These are phyloP conservation scores for Nymphaea thermarum DNA, from an alignment of 164 flowering plant genomes.

Conservation along the genomic window DNA sequence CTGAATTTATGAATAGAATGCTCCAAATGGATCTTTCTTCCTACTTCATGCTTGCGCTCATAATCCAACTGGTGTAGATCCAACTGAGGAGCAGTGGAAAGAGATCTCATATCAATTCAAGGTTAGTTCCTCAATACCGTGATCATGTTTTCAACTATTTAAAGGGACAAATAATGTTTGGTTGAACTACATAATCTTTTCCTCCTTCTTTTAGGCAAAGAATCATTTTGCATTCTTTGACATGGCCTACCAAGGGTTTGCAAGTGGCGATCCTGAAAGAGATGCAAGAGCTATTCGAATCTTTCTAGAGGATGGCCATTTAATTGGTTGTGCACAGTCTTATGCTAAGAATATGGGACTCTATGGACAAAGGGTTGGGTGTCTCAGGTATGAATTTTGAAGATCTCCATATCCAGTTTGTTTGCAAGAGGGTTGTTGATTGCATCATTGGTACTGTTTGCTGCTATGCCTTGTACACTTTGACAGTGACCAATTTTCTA, in stretches of 20 bases:
- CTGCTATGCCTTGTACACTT: no score
- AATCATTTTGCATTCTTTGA: slow-evolving; percentile 92
- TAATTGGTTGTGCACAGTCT: slow-evolving; percentile 83
- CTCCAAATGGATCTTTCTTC: slow-evolving; percentile 91
- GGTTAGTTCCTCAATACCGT: slow-evolving; percentile 19
- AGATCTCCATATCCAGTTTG: not conserved
- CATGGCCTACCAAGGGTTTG: slow-evolving; percentile 99
- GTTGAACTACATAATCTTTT: not conserved
- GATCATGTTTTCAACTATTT: not conserved
- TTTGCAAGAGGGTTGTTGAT: no score
- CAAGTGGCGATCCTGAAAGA: slow-evolving; percentile 89
- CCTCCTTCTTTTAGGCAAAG: slow-evolving; percentile 36
- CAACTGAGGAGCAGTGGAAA: slow-evolving; percentile 88
- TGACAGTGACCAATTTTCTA: no score
- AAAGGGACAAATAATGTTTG: not conserved
- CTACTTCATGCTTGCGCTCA: slow-evolving; percentile 99
- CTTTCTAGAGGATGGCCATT: slow-evolving; percentile 93
- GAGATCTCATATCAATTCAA: slow-evolving; percentile 80
- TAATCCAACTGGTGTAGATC: slow-evolving; percentile 99
- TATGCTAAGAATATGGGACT: slow-evolving; percentile 99
- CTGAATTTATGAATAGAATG: slow-evolving; percentile 38
- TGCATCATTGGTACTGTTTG: no score
- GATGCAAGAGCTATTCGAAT: slow-evolving; percentile 90
- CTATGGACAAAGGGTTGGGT: slow-evolving; percentile 96
- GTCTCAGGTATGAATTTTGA: slow-evolving; percentile 38